phyloP scores from a whole-genome alignment of 371 early-diverging fungal species.

The Dentiscutata heterogama region DNA sequence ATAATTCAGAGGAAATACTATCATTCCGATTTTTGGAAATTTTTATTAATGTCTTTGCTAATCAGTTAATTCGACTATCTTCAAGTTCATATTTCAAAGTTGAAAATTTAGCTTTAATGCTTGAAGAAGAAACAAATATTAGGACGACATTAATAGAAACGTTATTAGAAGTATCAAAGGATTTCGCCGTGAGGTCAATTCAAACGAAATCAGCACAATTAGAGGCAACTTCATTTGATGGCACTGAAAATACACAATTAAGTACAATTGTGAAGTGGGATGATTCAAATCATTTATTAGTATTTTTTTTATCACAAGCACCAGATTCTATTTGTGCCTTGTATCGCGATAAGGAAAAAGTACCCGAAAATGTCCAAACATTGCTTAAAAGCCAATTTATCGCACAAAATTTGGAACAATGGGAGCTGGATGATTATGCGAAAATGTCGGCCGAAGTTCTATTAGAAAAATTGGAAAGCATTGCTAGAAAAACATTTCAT shows the following conservation, averaged over 20 bases:
- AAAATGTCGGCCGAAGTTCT: neutral
- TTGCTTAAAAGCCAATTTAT: constrained; percentile 22
- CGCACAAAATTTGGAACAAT: constrained; percentile 23
- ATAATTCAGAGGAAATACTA: neutral
- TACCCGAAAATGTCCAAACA: constrained; percentile 9
- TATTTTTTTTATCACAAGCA: constrained; percentile 33
- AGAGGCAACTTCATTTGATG: neutral
- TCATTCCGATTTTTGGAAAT: constrained; percentile 37
- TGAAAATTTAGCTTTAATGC: constrained; percentile 34
- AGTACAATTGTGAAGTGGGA: constrained; percentile 37
- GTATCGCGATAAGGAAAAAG: constrained; percentile 6
- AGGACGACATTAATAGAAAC: constrained; percentile 36
- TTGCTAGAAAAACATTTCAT: constrained; percentile 34
- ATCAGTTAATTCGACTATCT: constrained; percentile 35
- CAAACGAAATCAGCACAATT: constrained; percentile 28
- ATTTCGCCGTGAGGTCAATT: constrained; percentile 42
- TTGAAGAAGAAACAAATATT: neutral
- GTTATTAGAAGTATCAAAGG: constrained; percentile 37
- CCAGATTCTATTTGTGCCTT: constrained; percentile 36
- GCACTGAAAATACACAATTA: neutral
- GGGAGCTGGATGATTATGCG: neutral
- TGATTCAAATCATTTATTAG: constrained; percentile 44
- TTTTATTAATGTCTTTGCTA: constrained; percentile 39
- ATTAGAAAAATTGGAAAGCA: constrained; percentile 18
- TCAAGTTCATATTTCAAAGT: constrained; percentile 35